phyloP scores from a whole-genome alignment of 2,329 filamentous ascomycete genomes.

The Sphaerulina vaccinii region DNA sequence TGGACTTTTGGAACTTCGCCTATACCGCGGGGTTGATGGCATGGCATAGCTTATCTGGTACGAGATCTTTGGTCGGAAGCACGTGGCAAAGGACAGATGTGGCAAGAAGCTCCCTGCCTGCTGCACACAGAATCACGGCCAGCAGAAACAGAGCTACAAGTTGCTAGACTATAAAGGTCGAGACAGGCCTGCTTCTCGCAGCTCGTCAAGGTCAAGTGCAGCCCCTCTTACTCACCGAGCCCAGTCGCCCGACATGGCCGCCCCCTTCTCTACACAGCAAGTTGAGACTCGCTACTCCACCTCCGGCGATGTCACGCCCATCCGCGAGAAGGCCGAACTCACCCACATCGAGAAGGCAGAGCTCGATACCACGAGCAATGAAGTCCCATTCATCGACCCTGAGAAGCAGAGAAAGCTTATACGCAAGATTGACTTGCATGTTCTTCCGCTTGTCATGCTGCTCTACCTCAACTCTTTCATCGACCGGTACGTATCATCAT shows the following conservation, averaged over 20 bases:
- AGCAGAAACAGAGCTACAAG: no score
- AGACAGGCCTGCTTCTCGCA: background rate
- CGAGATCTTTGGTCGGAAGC: background rate
- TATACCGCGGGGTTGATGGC: background rate
- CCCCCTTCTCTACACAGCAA: background rate
- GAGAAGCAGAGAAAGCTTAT: constrained; percentile 56
- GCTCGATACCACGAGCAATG: background rate
- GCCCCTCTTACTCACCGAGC: background rate
- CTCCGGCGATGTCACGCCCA: constrained; percentile 11
- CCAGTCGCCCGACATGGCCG: background rate
- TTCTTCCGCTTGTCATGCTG: constrained; percentile 67
- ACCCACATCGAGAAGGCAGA: constrained; percentile 7
- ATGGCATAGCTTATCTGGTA: background rate
- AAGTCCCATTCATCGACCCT: constrained; percentile 32
- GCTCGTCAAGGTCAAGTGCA: background rate
- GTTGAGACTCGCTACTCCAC: constrained; percentile 1
- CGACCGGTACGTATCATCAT: constrained; percentile 43
- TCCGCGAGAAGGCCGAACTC: background rate
- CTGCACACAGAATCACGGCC: no score
- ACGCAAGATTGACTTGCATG: constrained; percentile 66
- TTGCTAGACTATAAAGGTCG: no score
- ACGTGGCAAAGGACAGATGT: background rate
- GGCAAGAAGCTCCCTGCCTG: no score
- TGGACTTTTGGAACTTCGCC: no score
- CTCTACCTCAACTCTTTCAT: constrained; percentile 77